Base-by-base conservation (phyloP, 2,329 filamentous ascomycete species). In the Fusarium proliferatum region DNA sequence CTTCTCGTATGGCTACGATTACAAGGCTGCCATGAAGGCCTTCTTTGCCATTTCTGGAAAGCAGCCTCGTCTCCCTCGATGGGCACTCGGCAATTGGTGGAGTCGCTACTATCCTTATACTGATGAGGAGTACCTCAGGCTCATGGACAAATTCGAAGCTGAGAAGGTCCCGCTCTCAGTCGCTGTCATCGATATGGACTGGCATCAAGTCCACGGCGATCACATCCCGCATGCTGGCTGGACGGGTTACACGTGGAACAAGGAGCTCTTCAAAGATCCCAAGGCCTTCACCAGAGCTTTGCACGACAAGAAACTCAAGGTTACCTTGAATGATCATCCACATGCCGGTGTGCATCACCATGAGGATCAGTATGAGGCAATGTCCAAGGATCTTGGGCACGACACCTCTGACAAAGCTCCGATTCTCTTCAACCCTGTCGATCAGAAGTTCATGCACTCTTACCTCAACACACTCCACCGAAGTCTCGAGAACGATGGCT, bases 1-100 rank as follows among this genome's bases (percentile, higher is more conserved):
- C 5, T 91, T 91, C 79, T 82, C 84, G 48, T 91, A 90, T 72
- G 89, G 89, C 4, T 85, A 84, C 64, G 87, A 90, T 71, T 91
- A 88, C 74, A 82, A 83, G 57, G 85, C 80, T 8, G 88, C 88
- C 21, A 84, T 91, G 59, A 84, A 84, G 63, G 85, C 86, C 1
- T 86, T 89, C 41, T 90, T 89, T 76, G 81, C 83, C 2, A 79
- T 91, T 17, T 90, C 88, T 4, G 89, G 89, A 6, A 82, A 81
- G 26, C 88, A 90, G 71, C 89, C 89, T 6, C 64, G 86, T 15
- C 78, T 91, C 2, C 89, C 89, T 1, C 83, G 89, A 19, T 91
- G 86, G 83, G 84, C 87, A 0, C 80, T 92, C 42, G 89, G 90
- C 0, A 92, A 91, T 71, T 92, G 90, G 90, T 92, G 90, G 90